Percentiles rank a stretch among this genome's conserved stretches.
These are phyloP conservation scores for Tremella mesenterica DNA, from an alignment of 768 basidiomycete genomes.

Conservation along the genomic window DNA sequence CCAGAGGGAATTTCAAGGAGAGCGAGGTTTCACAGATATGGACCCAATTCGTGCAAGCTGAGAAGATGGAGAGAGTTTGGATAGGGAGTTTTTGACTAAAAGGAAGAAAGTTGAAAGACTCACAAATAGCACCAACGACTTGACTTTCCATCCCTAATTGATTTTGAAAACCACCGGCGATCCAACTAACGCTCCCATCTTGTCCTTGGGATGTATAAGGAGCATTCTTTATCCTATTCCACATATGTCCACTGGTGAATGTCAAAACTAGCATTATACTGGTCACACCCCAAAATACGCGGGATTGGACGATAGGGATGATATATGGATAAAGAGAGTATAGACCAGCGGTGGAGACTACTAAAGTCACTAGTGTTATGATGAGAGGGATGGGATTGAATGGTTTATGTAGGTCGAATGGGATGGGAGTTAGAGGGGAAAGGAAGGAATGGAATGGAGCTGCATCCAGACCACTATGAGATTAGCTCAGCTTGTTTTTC, in stretches of 20 bases:
- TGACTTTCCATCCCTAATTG: constrained; percentile 90
- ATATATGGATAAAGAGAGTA: constrained; percentile 41
- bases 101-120: constrained; percentile 42
- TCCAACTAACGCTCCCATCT: constrained; percentile 56
- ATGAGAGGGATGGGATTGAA: constrained; percentile 50
- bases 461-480: constrained; percentile 69
- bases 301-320: constrained; percentile 35
- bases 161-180: constrained; percentile 77
- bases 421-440: constrained; percentile 63
- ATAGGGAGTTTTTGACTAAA: neutral
- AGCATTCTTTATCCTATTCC: constrained; percentile 74
- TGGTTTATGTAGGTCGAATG: constrained; percentile 69
- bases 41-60: neutral
- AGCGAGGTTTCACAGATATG: no score
- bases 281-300: constrained; percentile 46
- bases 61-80: neutral
- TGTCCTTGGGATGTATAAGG: constrained; percentile 56
- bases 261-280: constrained; percentile 59
- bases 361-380: constrained; percentile 50
- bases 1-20: no score
- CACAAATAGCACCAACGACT: constrained; percentile 76
- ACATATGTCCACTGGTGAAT: constrained; percentile 95
- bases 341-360: constrained; percentile 46
- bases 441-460: constrained; percentile 67
- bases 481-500: no score